These are phyloP conservation scores for Eucalyptus pauciflora DNA, from an alignment of 345 rosid genomes.

Conservation along the genomic window DNA sequence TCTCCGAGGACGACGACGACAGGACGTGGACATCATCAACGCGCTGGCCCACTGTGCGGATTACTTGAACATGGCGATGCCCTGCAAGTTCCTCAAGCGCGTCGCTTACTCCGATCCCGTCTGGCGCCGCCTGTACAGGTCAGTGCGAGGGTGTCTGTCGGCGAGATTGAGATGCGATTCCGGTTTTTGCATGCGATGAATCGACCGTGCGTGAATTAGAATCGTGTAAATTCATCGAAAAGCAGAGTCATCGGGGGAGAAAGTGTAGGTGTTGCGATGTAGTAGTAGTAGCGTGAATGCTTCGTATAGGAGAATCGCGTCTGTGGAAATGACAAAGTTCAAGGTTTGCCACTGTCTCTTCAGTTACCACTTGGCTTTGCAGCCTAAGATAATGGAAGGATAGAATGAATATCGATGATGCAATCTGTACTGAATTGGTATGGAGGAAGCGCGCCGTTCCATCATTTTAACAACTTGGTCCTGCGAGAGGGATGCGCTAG, in stretches of 20 bases:
- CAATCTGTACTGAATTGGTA: not conserved
- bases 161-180: not conserved
- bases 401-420: fast-evolving
- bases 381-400: not conserved
- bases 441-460: fast-evolving
- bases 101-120: slow-evolving; percentile 36
- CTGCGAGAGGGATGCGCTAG: fast-evolving
- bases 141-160: not conserved
- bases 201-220: not conserved
- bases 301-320: not conserved
- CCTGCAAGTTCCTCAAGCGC: slow-evolving; percentile 33
- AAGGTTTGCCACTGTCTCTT: not conserved
- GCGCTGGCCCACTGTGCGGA: slow-evolving; percentile 26
- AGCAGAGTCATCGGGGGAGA: not conserved
- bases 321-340: not conserved
- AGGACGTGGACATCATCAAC: slow-evolving; percentile 24
- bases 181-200: not conserved
- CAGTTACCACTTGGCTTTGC: not conserved
- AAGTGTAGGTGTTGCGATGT: not conserved
- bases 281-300: fast-evolving
- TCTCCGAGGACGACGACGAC: not conserved
- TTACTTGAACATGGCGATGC: slow-evolving; percentile 24
- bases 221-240: fast-evolving
- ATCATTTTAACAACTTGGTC: fast-evolving
- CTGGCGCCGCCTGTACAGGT: slow-evolving; percentile 36